These are phyloP conservation scores for Peziza echinospora DNA, from an alignment of 495 filamentous ascomycete genomes.

Conservation along the genomic window DNA sequence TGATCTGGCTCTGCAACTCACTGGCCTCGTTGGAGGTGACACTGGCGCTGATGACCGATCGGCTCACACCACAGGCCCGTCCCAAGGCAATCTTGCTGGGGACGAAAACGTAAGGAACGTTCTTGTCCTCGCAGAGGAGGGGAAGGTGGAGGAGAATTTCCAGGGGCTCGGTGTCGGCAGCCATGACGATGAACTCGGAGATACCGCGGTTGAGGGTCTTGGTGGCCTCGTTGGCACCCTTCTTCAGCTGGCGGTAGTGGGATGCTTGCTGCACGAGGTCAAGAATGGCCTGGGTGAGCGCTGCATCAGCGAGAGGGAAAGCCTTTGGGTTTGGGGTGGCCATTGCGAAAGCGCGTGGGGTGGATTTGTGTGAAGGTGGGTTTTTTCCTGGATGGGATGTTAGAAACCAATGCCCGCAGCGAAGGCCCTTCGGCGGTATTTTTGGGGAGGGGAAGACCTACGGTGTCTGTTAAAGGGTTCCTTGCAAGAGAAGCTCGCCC, in stretches of 20 bases:
- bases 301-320: constrained; percentile 74
- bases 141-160: constrained; percentile 84
- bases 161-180: constrained; percentile 69
- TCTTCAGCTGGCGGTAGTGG: constrained; percentile 75
- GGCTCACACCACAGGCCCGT: constrained; percentile 60
- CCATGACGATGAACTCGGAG: constrained; percentile 68
- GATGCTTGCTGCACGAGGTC: constrained; percentile 72
- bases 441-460: neutral
- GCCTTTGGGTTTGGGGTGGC: constrained; percentile 24
- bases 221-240: constrained; percentile 58
- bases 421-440: too few species aligned
- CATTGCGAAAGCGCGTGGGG: neutral
- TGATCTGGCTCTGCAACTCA: constrained; percentile 69
- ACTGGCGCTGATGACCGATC: constrained; percentile 66
- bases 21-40: constrained; percentile 88
- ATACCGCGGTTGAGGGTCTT: constrained; percentile 81
- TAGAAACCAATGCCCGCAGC: neutral
- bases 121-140: constrained; percentile 69
- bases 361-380: neutral
- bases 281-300: constrained; percentile 56
- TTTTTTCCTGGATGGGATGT: neutral
- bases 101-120: constrained; percentile 50
- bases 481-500: constrained; percentile 19
- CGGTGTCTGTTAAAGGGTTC: constrained; percentile 17
- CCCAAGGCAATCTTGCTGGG: constrained; percentile 51